Evolutionary conservation across 257 asterid genomes (phyloP).

Genomic region (Cruciata laevipes): DNA sequence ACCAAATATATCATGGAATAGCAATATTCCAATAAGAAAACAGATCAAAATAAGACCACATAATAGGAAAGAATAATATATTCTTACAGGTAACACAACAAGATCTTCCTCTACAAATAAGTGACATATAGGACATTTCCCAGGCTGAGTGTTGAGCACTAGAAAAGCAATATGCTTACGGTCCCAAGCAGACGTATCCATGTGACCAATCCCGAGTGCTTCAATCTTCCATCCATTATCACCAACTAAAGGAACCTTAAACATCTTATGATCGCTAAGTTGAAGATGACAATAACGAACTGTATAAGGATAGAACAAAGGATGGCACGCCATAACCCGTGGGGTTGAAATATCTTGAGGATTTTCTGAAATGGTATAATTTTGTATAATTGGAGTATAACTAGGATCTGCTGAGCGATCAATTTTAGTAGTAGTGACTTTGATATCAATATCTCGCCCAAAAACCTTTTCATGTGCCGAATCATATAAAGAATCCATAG

Average conservation of each 20-base stretch:
- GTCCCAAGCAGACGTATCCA: constrained; percentile 22
- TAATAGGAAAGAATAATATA: too few species aligned
- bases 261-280: constrained; percentile 40
- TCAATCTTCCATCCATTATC: constrained; percentile 19
- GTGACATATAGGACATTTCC: constrained; percentile 20
- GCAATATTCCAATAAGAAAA: too few species aligned
- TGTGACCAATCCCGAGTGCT: constrained; percentile 18
- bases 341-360: constrained; percentile 30
- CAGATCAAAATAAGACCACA: too few species aligned
- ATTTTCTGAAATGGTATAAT: constrained; percentile 39
- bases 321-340: constrained; percentile 54
- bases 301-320: constrained; percentile 75
- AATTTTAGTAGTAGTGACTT: constrained; percentile 37
- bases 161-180: constrained; percentile 12
- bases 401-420: background rate
- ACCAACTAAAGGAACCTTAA: constrained; percentile 17
- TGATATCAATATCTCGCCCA: constrained; percentile 29
- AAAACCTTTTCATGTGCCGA: constrained; percentile 28
- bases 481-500: constrained; percentile 61
- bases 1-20: too few species aligned
- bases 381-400: constrained; percentile 29
- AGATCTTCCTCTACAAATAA: constrained; percentile 19
- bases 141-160: constrained; percentile 15
- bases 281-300: constrained; percentile 72
- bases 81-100: constrained; percentile 17